phyloP scores from a whole-genome alignment of 768 basidiomycete genomes.

The Serendipita sp. region DNA sequence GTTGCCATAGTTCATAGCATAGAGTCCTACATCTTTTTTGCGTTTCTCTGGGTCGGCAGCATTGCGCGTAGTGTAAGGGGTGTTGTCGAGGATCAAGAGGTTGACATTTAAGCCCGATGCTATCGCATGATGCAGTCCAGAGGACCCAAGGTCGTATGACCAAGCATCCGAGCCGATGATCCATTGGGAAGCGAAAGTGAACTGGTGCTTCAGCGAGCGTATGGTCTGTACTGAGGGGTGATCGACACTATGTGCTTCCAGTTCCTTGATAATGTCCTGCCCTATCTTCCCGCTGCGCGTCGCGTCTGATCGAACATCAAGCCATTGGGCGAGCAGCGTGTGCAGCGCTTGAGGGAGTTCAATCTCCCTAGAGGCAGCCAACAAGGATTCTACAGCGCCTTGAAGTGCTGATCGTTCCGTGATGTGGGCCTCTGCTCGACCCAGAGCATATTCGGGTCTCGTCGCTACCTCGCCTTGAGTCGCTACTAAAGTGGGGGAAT shows the following conservation, averaged over 20 bases:
- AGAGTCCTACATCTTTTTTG: conserved; percentile 93
- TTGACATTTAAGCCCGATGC: conserved; percentile 86
- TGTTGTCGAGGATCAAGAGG: conserved; percentile 85
- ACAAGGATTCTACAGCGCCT: conserved; percentile 43
- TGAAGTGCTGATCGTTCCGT: conserved; percentile 60
- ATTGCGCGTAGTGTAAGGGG: conserved; percentile 72
- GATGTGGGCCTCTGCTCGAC: conserved; percentile 70
- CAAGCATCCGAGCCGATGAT: conserved; percentile 97
- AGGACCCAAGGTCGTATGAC: conserved; percentile 93
- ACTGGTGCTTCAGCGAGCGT: conserved; percentile 42
- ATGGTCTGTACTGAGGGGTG: conserved; percentile 39
- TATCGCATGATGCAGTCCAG: conserved; percentile 88
- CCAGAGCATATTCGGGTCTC: conserved; percentile 88
- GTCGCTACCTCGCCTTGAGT: conserved; percentile 64
- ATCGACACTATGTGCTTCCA: conserved; percentile 26
- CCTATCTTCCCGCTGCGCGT: conserved; percentile 44
- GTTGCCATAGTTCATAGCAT: conserved; percentile 97
- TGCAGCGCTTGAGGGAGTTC: conserved; percentile 43
- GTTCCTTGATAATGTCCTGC: conserved; percentile 35
- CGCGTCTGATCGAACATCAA: conserved; percentile 56
- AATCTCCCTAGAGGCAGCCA: conserved; percentile 31
- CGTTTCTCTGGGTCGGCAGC: conserved; percentile 52
- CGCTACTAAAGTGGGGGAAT: conserved; percentile 59
- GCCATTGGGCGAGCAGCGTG: conserved; percentile 62
- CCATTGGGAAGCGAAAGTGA: conserved; percentile 69